Evolutionary conservation across 2,329 filamentous ascomycete species (phyloP), one percentile per base, ranked within the genome.

Genomic region (Xylaria sp.): DNA sequence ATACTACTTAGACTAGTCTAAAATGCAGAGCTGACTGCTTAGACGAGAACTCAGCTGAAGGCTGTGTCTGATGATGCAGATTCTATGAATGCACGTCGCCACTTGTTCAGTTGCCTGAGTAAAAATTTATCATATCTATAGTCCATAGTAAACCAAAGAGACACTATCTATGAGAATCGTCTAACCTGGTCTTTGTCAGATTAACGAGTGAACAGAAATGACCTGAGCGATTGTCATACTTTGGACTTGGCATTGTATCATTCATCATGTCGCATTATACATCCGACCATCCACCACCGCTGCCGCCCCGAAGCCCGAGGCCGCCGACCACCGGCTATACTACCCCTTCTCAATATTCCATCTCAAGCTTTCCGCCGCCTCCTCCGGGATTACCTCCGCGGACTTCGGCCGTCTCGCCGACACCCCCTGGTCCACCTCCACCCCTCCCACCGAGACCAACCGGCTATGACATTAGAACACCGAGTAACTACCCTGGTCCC

Each of bases 291-390:
- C 70, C 73, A 10, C 70, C 71, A 15, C 73, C 68, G 61, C 70
- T 74, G 10, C 74, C 72, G 33, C 71, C 73, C 36, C 66, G 71
- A 65, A 72, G 63, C 40, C 72, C 69, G 38, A 71, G 66, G 46
- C 71, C 67, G 42, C 68, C 60, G 38, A 65, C 53, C 44, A 46
- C 33, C 44, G 49, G 17, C 26, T 53, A 66, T 60, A 33, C 5
- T 38, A 28, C 40, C 26, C 54, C 58, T 46, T 54, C 44, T 31
- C 57, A 66, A 46, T 26, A 40, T 40, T 36, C 44, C 61, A 49
- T 65, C 26, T 56, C 51, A 51, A 59, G 49, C 10, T 65, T 63
- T 61, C 67, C 71, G 17, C 68, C 66, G 13, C 71, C 67, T 40
- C 70, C 71, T 23, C 65, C 67, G 46, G 56, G 59, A 9, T 67